Evolutionary conservation across 208 protist genomes (phyloP).

Genomic region (Kentomonas sorsogonicus): DNA sequence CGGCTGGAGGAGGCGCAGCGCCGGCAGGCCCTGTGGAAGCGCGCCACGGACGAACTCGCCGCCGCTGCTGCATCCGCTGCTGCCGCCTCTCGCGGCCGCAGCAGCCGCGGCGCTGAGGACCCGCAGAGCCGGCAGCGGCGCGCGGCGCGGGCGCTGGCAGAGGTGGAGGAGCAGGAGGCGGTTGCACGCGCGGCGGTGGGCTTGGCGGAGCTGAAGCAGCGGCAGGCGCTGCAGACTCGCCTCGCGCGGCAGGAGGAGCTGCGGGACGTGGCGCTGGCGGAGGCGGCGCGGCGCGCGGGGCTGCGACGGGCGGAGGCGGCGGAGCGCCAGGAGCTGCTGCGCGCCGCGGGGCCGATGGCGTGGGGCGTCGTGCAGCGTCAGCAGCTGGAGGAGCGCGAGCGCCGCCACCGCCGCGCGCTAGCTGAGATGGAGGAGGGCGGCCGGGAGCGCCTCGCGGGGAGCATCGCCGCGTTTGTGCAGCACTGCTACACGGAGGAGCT

Average conservation of each 20-base stretch:
- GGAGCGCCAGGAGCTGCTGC: too few relatives aligned
- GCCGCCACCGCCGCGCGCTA: conserved; percentile 12
- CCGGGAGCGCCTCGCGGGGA: conserved; percentile 8
- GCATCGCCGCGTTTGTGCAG: neutral
- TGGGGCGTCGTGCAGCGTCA: too few relatives aligned
- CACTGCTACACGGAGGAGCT: conserved; percentile 21
- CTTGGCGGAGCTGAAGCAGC: conserved; percentile 57
- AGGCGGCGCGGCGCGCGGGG: conserved; percentile 41
- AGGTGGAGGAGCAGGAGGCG: conserved; percentile 48
- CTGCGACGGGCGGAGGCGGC: conserved; percentile 38
- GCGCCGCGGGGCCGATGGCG: too few relatives aligned
- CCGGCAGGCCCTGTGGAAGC: conserved; percentile 17
- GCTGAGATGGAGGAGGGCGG: conserved; percentile 1
- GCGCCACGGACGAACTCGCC: too few relatives aligned
- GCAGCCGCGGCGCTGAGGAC: conserved; percentile 5
- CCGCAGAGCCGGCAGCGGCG: conserved; percentile 10
- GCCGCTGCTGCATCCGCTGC: neutral
- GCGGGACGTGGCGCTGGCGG: conserved; percentile 27
- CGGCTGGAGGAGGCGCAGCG: conserved; percentile 41
- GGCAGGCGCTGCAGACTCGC: conserved; percentile 38
- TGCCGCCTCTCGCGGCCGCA: conserved; percentile 4
- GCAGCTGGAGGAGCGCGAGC: conserved; percentile 19
- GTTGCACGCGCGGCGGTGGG: conserved; percentile 53
- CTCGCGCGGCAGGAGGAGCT: conserved; percentile 42
- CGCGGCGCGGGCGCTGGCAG: conserved; percentile 9